Percentiles rank a stretch among this genome's conserved stretches.
phyloP scores from a whole-genome alignment of 345 rosid genomes.

The Salix arbutifolia region DNA sequence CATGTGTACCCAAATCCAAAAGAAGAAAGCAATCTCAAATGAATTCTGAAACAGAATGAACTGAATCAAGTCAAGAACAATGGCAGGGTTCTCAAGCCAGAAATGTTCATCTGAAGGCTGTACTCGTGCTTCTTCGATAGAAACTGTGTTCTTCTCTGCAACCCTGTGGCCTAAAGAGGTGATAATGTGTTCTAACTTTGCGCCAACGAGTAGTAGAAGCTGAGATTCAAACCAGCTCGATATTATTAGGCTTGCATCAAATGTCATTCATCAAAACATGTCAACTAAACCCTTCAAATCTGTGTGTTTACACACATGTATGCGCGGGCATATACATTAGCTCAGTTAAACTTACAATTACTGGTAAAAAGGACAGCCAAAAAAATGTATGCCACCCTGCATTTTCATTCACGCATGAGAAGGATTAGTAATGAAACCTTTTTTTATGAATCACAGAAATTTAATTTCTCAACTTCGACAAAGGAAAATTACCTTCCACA shows the following conservation, averaged over 20 bases:
- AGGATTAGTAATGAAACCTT: not conserved
- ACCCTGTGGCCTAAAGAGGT: conserved; percentile 51
- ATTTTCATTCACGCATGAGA: not conserved
- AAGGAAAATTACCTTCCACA: conserved; percentile 47
- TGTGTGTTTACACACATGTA: not conserved
- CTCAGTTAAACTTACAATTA: conserved; percentile 49
- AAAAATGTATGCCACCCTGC: conserved; percentile 87
- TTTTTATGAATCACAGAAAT: not conserved
- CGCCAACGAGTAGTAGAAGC: conserved; percentile 77
- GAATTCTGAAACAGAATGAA: conserved; percentile 33
- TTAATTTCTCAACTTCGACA: not conserved
- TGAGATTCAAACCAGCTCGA: conserved; percentile 20
- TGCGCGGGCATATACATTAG: too few species aligned
- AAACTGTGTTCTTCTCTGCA: conserved; percentile 16
- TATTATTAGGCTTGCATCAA: not conserved
- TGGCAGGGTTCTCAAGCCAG: conserved; percentile 19
- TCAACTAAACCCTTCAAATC: too few species aligned
- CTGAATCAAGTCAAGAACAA: conserved; percentile 28
- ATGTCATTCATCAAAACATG: not conserved
- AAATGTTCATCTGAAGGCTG: conserved; percentile 62
- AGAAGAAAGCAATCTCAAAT: conserved; percentile 34
- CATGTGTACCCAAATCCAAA: conserved; percentile 26
- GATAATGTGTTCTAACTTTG: conserved; percentile 71
- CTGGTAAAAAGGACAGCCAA: conserved; percentile 82
- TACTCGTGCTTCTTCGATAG: conserved; percentile 17